Percentiles rank a stretch among this genome's conserved stretches.
Conservation (phyloP, 2,329 filamentous ascomycete genomes). For the Macrophomina tecta region DNA sequence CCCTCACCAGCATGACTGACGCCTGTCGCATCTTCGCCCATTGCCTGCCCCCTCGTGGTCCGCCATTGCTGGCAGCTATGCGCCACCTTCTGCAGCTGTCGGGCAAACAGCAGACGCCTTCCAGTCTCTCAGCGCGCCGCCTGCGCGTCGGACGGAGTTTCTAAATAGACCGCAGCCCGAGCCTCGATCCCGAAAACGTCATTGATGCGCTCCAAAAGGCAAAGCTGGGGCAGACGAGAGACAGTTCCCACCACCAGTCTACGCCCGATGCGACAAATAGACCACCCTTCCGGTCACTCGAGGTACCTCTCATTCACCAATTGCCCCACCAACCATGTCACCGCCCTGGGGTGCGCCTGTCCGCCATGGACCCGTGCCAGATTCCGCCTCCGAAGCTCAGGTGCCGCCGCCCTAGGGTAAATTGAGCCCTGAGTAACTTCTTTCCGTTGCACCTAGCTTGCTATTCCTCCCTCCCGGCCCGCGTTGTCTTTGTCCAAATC, state of each 20-base stretch:
- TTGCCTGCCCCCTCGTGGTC: background rate
- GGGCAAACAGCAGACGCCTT: background rate
- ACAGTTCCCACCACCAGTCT: slow-evolving; percentile 13
- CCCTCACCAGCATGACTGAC: background rate
- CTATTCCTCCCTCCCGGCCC: background rate
- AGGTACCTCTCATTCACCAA: background rate
- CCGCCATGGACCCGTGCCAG: slow-evolving; percentile 5
- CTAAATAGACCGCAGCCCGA: background rate
- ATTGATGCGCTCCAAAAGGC: slow-evolving; percentile 23
- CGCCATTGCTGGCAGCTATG: background rate
- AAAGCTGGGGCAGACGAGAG: slow-evolving; percentile 2
- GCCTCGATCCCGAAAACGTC: slow-evolving; percentile 20
- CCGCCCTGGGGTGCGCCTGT: slow-evolving; percentile 12
- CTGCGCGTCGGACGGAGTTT: background rate
- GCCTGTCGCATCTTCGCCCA: slow-evolving; percentile 1
- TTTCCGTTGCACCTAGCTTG: background rate
- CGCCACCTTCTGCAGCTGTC: background rate
- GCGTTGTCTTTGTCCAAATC: background rate
- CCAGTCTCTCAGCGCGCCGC: background rate
- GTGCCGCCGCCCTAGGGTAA: slow-evolving; percentile 10
- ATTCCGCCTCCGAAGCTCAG: background rate
- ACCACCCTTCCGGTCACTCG: slow-evolving; percentile 8
- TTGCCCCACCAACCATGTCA: slow-evolving; percentile 20
- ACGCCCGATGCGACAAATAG: slow-evolving; percentile 24
- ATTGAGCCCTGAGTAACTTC: background rate